Evolutionary conservation across 1,284 basidiomycete species (phyloP).

Genomic region (Fomitiporia mediterranea): DNA sequence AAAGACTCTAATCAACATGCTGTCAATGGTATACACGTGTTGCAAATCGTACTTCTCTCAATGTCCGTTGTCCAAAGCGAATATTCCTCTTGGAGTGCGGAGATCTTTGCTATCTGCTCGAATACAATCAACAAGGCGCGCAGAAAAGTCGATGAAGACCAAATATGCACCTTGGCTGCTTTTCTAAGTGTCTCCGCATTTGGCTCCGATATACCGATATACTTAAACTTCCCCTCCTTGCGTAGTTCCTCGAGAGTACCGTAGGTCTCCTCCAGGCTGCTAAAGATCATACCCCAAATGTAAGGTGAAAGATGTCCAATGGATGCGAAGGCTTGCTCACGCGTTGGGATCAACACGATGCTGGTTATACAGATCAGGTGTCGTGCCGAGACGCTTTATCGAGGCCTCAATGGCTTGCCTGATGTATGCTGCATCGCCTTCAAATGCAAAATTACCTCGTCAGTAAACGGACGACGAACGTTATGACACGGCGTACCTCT

Average conservation of each 20-base stretch:
- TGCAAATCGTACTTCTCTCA: conserved; percentile 13
- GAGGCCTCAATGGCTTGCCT: conserved; percentile 18
- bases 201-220: conserved; percentile 36
- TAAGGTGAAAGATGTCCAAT: not conserved
- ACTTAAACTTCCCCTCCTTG: conserved; percentile 32
- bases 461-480: not conserved
- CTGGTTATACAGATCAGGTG: conserved; percentile 20
- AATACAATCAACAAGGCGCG: not conserved
- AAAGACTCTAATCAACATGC: not conserved
- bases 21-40: not conserved
- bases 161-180: conserved; percentile 20
- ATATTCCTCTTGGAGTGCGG: conserved; percentile 31
- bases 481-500: conserved; percentile 9
- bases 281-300: not conserved
- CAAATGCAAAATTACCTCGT: not conserved
- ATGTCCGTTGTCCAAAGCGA: conserved; percentile 23
- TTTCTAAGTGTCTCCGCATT: conserved; percentile 28
- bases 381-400: conserved; percentile 19
- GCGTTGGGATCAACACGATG: conserved; percentile 21
- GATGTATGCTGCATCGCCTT: conserved; percentile 18
- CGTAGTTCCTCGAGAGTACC: conserved; percentile 17
- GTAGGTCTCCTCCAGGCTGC: conserved; percentile 22
- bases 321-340: conserved; percentile 4
- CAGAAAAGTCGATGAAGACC: not conserved
- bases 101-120: conserved; percentile 26